Base-by-base conservation (phyloP, 2,329 filamentous ascomycete genomes). In the Magnaporthales sp. region DNA sequence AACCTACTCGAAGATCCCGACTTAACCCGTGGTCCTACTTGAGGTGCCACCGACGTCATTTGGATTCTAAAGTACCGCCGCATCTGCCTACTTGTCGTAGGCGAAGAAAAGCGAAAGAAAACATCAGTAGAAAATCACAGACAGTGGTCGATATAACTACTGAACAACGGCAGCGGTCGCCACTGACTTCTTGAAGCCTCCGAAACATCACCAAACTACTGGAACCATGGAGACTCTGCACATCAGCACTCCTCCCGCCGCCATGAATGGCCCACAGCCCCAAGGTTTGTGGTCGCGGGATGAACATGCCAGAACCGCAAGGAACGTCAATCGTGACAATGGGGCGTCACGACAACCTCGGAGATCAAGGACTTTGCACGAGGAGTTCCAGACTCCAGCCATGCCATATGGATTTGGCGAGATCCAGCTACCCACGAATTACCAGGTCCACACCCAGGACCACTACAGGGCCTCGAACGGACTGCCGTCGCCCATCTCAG, bases 291-390 rank as follows among this genome's bases (percentile, higher is more conserved):
- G 56, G 56, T 60, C 56, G 26, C 56, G 56, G 24, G 56, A 60
- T 9, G 56, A 60, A 19, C 56, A 60, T 60, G 5, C 26, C 56
- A 60, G 27, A 29, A 29, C 27, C 27, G 56, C 13, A 26, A 19
- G 8, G 24, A 60, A 60, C 10, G 56, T 24, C 9, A 60, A 24
- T 60, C 56, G 56, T 26, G 22, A 27, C 15, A 60, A 26, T 27
- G 56, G 56, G 15, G 56, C 8, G 32, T 46, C 32, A 10, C 56
- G 56, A 27, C 24, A 27, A 11, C 56, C 56, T 1, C 75, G 80
- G 58, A 77, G 81, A 56, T 80, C 81, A 19, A 81, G 80, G 73
- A 82, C 81, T 32, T 60, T 60, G 56, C 56, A 60, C 56, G 56
- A 60, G 24, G 56, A 83, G 56, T 80, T 80, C 65, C 64, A 66